A percentile compares a stretch with the other conserved stretches of the same genome.
phyloP scores from a whole-genome alignment of 306 rosid species.

The Comarum palustre region DNA sequence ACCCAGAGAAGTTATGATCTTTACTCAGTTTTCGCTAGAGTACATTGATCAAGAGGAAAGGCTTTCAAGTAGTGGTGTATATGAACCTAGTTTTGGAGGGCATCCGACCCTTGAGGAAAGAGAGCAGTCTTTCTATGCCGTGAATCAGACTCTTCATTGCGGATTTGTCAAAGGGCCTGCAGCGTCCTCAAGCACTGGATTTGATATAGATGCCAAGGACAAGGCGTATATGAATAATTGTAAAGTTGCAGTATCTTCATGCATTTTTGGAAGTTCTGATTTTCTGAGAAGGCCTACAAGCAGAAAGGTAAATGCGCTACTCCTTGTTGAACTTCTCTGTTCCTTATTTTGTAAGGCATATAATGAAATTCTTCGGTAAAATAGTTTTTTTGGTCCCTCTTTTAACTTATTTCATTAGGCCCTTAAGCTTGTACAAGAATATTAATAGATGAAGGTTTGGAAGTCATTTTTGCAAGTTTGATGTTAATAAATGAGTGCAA shows the following conservation, averaged over 20 bases:
- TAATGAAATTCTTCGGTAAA: background rate
- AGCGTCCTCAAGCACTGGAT: conserved; percentile 66
- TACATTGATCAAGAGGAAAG: conserved; percentile 57
- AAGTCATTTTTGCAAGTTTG: background rate
- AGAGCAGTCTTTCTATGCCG: conserved; percentile 64
- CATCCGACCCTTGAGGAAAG: conserved; percentile 73
- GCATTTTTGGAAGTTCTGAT: conserved; percentile 96
- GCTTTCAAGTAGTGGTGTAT: conserved; percentile 23
- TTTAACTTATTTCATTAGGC: background rate
- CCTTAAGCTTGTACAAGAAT: background rate
- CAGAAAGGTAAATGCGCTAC: conserved; percentile 51
- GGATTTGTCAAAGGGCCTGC: conserved; percentile 70
- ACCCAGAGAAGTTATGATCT: conserved; percentile 51
- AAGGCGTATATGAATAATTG: conserved; percentile 63
- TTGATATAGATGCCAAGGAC: conserved; percentile 69
- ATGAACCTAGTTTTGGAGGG: conserved; percentile 81
- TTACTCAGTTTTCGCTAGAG: conserved; percentile 55
- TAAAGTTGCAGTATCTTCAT: conserved; percentile 81
- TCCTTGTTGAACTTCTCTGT: background rate
- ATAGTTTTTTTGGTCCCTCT: background rate
- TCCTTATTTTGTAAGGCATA: background rate
- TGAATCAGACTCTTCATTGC: conserved; percentile 72
- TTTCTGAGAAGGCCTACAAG: conserved; percentile 88
- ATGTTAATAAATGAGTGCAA: background rate
- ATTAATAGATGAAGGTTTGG: background rate